Evolutionary conservation across 1,284 basidiomycete genomes (phyloP).

Genomic region (Clitocybe nebularis): DNA sequence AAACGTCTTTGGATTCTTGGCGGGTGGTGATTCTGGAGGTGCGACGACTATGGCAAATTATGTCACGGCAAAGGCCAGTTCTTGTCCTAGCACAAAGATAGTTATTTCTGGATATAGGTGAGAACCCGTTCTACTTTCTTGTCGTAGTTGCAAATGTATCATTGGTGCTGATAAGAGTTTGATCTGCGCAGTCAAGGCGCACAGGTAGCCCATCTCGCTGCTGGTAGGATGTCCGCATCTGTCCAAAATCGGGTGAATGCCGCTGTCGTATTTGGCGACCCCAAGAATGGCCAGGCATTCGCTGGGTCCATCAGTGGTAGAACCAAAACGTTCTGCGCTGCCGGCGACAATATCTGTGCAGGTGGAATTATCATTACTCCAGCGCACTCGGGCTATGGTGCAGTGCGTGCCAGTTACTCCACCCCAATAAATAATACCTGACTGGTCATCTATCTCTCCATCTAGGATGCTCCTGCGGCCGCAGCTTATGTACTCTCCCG

Average conservation of each 20-base stretch:
- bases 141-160: too few species aligned
- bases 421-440: too few species aligned
- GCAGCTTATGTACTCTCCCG: background rate
- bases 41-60: conserved; percentile 28
- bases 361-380: conserved; percentile 24
- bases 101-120: conserved; percentile 29
- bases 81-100: conserved; percentile 30
- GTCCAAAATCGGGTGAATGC: conserved; percentile 29
- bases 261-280: conserved; percentile 36
- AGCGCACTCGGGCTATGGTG: conserved; percentile 28
- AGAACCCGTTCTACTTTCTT: background rate
- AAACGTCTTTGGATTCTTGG: conserved; percentile 25
- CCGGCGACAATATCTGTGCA: conserved; percentile 29
- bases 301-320: conserved; percentile 24
- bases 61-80: conserved; percentile 22
- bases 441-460: too few species aligned
- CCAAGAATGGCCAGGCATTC: conserved; percentile 27
- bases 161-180: background rate
- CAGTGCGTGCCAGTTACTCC: too few species aligned
- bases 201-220: conserved; percentile 32
- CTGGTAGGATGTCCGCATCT: conserved; percentile 23
- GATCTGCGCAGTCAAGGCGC: conserved; percentile 29
- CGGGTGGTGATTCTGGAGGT: conserved; percentile 28
- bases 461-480: background rate
- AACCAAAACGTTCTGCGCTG: conserved; percentile 27